Evolutionary conservation across 345 rosid genomes (phyloP).

Genomic region (Euphorbia tirucalli): DNA sequence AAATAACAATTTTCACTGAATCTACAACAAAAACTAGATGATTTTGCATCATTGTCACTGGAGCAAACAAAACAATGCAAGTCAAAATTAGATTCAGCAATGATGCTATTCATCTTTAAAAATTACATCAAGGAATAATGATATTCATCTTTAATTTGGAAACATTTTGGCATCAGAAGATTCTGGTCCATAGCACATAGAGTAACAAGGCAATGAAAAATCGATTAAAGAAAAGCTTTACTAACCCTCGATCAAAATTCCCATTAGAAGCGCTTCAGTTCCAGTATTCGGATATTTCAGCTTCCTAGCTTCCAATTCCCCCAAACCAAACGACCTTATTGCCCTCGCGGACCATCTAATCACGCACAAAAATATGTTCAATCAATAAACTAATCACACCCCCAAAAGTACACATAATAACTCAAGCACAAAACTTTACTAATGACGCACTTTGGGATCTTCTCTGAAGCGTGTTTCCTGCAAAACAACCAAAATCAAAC

Average conservation of each 20-base stretch:
- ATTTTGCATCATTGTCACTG: neutral
- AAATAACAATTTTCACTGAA: neutral
- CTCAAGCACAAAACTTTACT: neutral
- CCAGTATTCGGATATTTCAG: slow-evolving; percentile 78
- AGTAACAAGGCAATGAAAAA: neutral
- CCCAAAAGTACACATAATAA: neutral
- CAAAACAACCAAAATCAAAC: slow-evolving; percentile 14
- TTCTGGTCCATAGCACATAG: neutral
- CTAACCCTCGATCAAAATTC: slow-evolving; percentile 89
- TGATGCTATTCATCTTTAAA: neutral
- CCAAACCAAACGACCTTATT: slow-evolving; percentile 77
- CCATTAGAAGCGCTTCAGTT: slow-evolving; percentile 84
- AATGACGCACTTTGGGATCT: slow-evolving; percentile 52
- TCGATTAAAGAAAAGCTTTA: neutral
- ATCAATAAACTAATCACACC: neutral
- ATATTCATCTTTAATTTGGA: neutral
- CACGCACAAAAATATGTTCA: slow-evolving; percentile 1
- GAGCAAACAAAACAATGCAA: neutral
- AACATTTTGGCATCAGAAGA: neutral
- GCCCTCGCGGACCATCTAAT: slow-evolving; percentile 93
- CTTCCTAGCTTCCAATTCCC: slow-evolving; percentile 86
- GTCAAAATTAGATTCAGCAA: neutral
- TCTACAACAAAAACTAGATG: neutral
- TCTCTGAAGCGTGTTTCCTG: slow-evolving; percentile 62
- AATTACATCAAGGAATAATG: neutral